Evolutionary conservation across 2,329 filamentous ascomycete genomes (phyloP), one percentile per base, ranked within the genome.

Genomic region (Ascochyta rabiei): DNA sequence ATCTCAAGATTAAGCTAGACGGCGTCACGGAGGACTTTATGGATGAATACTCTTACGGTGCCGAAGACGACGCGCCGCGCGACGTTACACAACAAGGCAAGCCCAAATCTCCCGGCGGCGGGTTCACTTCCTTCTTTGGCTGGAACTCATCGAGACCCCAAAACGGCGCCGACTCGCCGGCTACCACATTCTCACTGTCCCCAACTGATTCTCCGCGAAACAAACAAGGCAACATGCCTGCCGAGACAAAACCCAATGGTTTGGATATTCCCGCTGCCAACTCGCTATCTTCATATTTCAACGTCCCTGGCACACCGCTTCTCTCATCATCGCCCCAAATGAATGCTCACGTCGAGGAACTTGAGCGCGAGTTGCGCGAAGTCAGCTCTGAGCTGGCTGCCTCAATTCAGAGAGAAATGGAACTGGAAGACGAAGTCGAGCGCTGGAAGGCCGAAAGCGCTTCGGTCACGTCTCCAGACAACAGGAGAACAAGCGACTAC

Each of bases 331-430:
- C 74, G 67, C 78, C 69, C 50, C 76, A 68, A 65, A 78, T 70
- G 69, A 82, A 75, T 65, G 79, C 82, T 62, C 82, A 92, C 74
- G 84, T 96, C 68, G 86, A 91, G 73, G 91, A 96, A 73, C 88
- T 99, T 80, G 95, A 99, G 80, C 89, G 92, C 73, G 95, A 99
- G 81, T 77, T 99, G 63, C 91, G 91, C 67, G 90, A 93, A 75
- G 93, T 99, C 77, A 96, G 91, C 79, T 85, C 88, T 56, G 95
- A 99, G 81, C 81, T 99, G 73, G 95, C 95, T 30, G 85, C 87
- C 63, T 98, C 95, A 24, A 98, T 99, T 70, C 87, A 90, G 67
- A 86, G 95, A 57, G 95, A 99, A 79, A 93, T 99, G 85, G 95
- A 99, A 66, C 78, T 99, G 28, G 95, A 99, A 75, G 95, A 99